A percentile compares a stretch with the other conserved stretches of the same genome.
Evolutionary conservation across 345 rosid species (phyloP).

Genomic region (Noccaea caerulescens): DNA sequence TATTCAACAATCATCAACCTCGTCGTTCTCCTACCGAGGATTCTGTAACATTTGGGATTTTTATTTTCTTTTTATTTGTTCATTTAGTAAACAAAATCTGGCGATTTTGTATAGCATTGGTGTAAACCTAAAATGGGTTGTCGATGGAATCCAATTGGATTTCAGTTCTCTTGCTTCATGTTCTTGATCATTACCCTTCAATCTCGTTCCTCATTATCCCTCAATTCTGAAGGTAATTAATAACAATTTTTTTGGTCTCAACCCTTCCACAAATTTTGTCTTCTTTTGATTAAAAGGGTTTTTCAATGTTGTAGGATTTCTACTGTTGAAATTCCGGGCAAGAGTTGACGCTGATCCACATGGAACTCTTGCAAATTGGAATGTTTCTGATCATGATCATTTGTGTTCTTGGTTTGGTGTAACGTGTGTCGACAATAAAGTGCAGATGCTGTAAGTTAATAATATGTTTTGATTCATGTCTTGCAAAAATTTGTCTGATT

Average conservation of each 20-base stretch:
- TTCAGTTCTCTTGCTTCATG: slow-evolving; percentile 59
- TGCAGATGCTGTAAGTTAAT: slow-evolving; percentile 77
- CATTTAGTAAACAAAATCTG: slow-evolving; percentile 55
- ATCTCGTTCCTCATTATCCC: slow-evolving; percentile 54
- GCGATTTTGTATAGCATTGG: slow-evolving; percentile 61
- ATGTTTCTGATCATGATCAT: slow-evolving; percentile 42
- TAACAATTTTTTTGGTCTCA: slow-evolving; percentile 5
- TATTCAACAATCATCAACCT: slow-evolving; percentile 41
- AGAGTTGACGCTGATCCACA: slow-evolving; percentile 69
- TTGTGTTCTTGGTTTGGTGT: slow-evolving; percentile 84
- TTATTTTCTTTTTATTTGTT: slow-evolving; percentile 18
- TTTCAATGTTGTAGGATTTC: slow-evolving; percentile 54
- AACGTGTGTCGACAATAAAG: slow-evolving; percentile 67
- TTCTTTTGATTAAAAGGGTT: slow-evolving; percentile 5
- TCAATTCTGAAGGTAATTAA: slow-evolving; percentile 63
- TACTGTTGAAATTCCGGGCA: slow-evolving; percentile 68
- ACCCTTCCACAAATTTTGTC: neutral
- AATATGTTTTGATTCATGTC: neutral
- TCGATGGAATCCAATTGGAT: slow-evolving; percentile 72
- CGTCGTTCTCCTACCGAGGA: slow-evolving; percentile 44
- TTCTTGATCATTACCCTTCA: slow-evolving; percentile 52
- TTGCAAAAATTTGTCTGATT: neutral
- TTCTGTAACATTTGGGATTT: slow-evolving; percentile 35
- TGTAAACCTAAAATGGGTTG: slow-evolving; percentile 64
- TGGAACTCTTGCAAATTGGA: slow-evolving; percentile 73